Conservation (phyloP, 805 yeast genomes). For the Hyphopichia homilentoma region DNA sequence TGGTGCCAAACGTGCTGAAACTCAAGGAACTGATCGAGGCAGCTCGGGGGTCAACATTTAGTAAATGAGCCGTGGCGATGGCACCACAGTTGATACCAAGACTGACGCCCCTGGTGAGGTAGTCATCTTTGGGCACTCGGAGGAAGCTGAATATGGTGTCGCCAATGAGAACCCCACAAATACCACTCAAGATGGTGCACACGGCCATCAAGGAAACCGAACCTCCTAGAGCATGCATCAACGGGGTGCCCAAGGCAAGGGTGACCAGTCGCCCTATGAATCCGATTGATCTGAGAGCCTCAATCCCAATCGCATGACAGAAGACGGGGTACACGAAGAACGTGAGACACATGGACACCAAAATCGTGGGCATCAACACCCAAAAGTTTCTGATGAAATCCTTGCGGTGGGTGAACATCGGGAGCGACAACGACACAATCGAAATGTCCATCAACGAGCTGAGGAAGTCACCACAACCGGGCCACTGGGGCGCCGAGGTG, state of each 20-base stretch:
- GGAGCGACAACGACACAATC: conserved; percentile 70
- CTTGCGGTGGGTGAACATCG: conserved; percentile 69
- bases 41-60: conserved; percentile 70
- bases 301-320: conserved; percentile 62
- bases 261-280: conserved; percentile 80
- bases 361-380: conserved; percentile 56
- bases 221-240: conserved; percentile 64
- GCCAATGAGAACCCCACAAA: conserved; percentile 66
- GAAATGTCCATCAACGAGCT: conserved; percentile 71
- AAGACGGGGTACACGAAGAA: conserved; percentile 67
- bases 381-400: conserved; percentile 60
- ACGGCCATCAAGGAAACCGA: conserved; percentile 72
- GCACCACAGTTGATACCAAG: conserved; percentile 81
- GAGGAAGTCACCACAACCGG: conserved; percentile 81
- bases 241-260: conserved; percentile 74
- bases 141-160: conserved; percentile 49
- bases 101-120: conserved; percentile 71
- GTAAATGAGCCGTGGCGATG: conserved; percentile 72
- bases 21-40: conserved; percentile 74
- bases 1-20: conserved; percentile 68
- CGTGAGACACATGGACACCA: conserved; percentile 51
- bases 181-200: conserved; percentile 73
- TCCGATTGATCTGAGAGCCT: conserved; percentile 59
- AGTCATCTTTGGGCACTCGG: conserved; percentile 58
- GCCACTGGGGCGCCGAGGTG: conserved; percentile 45